Evolutionary conservation across 2,329 filamentous ascomycete species (phyloP).

Genomic region (Sporothrix globosa): DNA sequence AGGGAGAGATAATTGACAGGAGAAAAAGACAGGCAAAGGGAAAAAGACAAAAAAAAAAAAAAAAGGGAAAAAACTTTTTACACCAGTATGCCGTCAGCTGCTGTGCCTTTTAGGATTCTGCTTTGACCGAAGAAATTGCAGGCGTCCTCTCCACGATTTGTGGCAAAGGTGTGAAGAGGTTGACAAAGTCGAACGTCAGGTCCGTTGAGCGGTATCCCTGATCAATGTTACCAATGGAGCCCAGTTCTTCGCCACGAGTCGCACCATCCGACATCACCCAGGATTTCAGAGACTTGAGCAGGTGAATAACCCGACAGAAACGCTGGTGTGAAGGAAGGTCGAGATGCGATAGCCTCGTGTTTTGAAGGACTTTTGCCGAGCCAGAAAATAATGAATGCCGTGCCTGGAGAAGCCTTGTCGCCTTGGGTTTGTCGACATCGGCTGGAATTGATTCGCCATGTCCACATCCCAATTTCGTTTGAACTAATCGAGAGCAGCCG

Average conservation of each 20-base stretch:
- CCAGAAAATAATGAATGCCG: slow-evolving; percentile 74
- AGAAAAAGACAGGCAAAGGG: slow-evolving; percentile 5
- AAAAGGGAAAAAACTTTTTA: slow-evolving; percentile 28
- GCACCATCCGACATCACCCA: slow-evolving; percentile 67
- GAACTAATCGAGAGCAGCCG: slow-evolving; percentile 69
- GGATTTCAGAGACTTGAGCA: slow-evolving; percentile 62
- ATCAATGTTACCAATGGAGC: too few species aligned
- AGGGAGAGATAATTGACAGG: slow-evolving; percentile 29
- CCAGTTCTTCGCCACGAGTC: slow-evolving; percentile 66
- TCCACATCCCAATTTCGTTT: slow-evolving; percentile 73
- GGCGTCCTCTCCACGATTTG: slow-evolving; percentile 49
- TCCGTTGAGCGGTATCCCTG: too few species aligned
- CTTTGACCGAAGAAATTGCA: slow-evolving; percentile 50
- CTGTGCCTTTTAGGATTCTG: slow-evolving; percentile 42
- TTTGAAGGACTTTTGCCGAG: slow-evolving; percentile 68
- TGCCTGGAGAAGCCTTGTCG: slow-evolving; percentile 72
- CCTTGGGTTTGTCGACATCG: slow-evolving; percentile 51
- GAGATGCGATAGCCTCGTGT: slow-evolving; percentile 57
- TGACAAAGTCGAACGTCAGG: slow-evolving; percentile 71
- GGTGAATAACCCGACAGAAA: slow-evolving; percentile 62
- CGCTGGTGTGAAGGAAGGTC: slow-evolving; percentile 61
- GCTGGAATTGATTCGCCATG: slow-evolving; percentile 68
- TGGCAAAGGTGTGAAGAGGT: slow-evolving; percentile 67
- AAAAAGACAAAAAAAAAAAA: slow-evolving; percentile 12
- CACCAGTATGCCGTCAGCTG: slow-evolving; percentile 37